Base-by-base conservation (phyloP, 1,284 basidiomycete species). In the Rhodotorula sp. region DNA sequence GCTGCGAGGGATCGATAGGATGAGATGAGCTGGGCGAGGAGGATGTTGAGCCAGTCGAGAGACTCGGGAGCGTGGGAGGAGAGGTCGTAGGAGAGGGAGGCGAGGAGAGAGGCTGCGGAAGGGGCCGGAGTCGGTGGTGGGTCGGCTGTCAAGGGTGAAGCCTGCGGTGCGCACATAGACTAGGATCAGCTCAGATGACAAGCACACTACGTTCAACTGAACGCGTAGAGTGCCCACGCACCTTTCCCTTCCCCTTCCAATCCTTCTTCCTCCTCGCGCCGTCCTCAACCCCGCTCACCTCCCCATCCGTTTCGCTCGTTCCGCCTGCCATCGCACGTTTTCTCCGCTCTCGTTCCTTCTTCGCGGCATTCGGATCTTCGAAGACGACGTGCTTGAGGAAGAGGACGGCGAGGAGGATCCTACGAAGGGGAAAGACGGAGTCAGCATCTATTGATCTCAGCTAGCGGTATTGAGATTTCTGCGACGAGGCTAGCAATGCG, bases 361-460 rank as follows among this genome's bases (percentile, higher is more conserved):
- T 44, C 6, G 71, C 72, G 9, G 53, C 48, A 15, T 66, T 67
- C 1, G 76, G 71, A 48, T 82, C 80, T 55, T 84, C 83, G 71
- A 86, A 85, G 58, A 85, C 82, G 75, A 85, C 81, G 78, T 84
- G 85, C 57, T 83, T 81, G 54, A 86, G 79, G 69, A 84, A 83
- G 30, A 83, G 70, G 55, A 82, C 76, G 22, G 79, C 77, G 37
- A 84, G 78, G 34, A 81, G 47, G 55, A 80, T 67, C 65, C 78
- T 79, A 67, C 31, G 26, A 2, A n/a, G n/a, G 24, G 10, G 4
- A 4, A 24, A 28, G 13, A 13, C 4, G 51, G 3, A 2, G 1
- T 20, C 13, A 11, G 15, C 13, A 26, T 4, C 31, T 24, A n/a
- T n/a, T 0, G 9, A 0, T 6, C 2, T 34, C 22, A 31, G 15